Conservation (phyloP, 192 early-diverging fungal species). For the Linnemannia elongata region DNA sequence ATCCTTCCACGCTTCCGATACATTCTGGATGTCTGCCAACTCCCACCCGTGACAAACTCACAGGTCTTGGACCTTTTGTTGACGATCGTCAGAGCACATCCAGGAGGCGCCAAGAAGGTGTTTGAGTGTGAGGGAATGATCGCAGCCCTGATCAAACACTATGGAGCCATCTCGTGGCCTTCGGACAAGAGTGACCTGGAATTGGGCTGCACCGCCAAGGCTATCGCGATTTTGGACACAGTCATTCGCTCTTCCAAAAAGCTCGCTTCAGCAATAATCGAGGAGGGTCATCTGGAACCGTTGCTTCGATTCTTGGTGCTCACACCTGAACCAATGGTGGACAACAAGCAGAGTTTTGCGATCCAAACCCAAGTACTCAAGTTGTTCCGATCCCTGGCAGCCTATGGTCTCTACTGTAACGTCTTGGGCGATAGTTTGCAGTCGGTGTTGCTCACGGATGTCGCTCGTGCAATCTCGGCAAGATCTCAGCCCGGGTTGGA, state of each 20-base stretch:
- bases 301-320: conserved; percentile 61
- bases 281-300: conserved; percentile 56
- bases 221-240: conserved; percentile 51
- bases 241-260: conserved; percentile 59
- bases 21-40: conserved; percentile 60
- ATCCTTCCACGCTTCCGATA: conserved; percentile 70
- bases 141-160: conserved; percentile 55
- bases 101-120: conserved; percentile 58
- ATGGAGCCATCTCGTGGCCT: conserved; percentile 61
- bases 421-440: conserved; percentile 58
- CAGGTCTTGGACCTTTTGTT: conserved; percentile 66
- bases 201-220: conserved; percentile 38
- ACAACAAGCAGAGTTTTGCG: conserved; percentile 23
- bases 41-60: conserved; percentile 45
- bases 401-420: conserved; percentile 67
- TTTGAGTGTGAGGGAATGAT: conserved; percentile 64
- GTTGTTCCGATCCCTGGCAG: conserved; percentile 57
- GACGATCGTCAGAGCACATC: conserved; percentile 60
- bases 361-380: conserved; percentile 59
- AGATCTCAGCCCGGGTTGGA: conserved; percentile 3
- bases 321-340: conserved; percentile 53
- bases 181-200: conserved; percentile 45
- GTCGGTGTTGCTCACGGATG: conserved; percentile 45
- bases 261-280: conserved; percentile 57
- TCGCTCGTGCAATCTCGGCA: conserved; percentile 4